Evolutionary conservation across 2,329 filamentous ascomycete species (phyloP).

Genomic region (Aureobasidium sp.): DNA sequence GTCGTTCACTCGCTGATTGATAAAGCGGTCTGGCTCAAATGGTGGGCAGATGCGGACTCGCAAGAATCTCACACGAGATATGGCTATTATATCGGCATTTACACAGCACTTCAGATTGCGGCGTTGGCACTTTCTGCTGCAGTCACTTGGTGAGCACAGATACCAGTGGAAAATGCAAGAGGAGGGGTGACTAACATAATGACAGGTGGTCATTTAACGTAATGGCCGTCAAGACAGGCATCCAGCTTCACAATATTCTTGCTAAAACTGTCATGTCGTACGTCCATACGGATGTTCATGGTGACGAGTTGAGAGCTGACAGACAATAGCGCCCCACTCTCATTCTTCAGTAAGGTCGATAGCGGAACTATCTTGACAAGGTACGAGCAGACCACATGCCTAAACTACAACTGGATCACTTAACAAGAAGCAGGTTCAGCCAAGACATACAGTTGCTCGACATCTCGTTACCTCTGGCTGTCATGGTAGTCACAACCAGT

Average conservation of each 20-base stretch:
- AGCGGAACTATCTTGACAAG: slow-evolving; percentile 36
- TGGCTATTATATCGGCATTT: slow-evolving; percentile 12
- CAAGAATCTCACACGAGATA: neutral
- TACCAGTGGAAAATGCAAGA: neutral
- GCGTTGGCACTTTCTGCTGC: neutral
- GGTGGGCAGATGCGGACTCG: slow-evolving; percentile 13
- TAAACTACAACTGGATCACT: too few relatives aligned
- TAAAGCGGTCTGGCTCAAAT: slow-evolving; percentile 15
- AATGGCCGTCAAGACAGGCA: slow-evolving; percentile 47
- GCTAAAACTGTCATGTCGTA: slow-evolving; percentile 7
- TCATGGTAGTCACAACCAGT: slow-evolving; percentile 9
- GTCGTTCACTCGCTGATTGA: neutral
- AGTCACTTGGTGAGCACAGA: neutral
- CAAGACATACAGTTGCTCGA: slow-evolving; percentile 43
- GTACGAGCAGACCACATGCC: neutral
- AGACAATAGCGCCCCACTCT: slow-evolving; percentile 21
- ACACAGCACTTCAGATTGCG: slow-evolving; percentile 8
- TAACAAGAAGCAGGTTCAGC: slow-evolving; percentile 30
- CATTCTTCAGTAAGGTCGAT: slow-evolving; percentile 37
- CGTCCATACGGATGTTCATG: neutral
- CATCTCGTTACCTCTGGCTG: slow-evolving; percentile 30
- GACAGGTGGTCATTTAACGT: slow-evolving; percentile 43
- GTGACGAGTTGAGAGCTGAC: neutral
- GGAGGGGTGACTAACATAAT: neutral
- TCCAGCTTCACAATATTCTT: slow-evolving; percentile 37